Base-by-base conservation (phyloP, 2,329 filamentous ascomycete genomes). In the Neoarthrinium moseri region DNA sequence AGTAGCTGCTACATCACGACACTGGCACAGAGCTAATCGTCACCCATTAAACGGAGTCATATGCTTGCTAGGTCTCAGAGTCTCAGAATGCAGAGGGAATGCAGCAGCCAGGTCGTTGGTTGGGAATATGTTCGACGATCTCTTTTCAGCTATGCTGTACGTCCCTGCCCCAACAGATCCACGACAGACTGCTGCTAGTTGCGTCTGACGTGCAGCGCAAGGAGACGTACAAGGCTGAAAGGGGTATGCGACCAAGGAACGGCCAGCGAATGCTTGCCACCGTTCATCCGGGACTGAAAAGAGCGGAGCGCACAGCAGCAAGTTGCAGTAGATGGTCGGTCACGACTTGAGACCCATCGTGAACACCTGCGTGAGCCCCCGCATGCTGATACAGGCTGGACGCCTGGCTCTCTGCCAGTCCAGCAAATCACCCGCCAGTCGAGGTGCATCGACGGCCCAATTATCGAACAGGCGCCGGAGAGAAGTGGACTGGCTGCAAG, bases 181-280 rank as follows among this genome's bases (percentile, higher is more conserved):
- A 36, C 41, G 5, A 30, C 20, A 27, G 22, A 12, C 41, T 24
- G 41, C 18, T 34, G 41, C 18, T 34, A 23, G 17, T 49, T 43
- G 47, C 52, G 47, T 52, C 50, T 63, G 60, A 62, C 59, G 56
- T 62, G 60, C 60, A 62, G 52, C 51, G 34, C 51, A 40, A 48
- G 50, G 55, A 56, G 53, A 55, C 56, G 55, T 58, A 55, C 59
- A 60, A 61, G 59, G 59, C 59, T 63, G 59, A 60, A 62, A 57
- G 50, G 45, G 54, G 56, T 53, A 58, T 51, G 41, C 47, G 35
- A n/a, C 35, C 15, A 29, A 17, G 15, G 23, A 47, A 51, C 42
- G 53, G 51, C 50, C 47, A 48, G 50, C 12, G 3, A 40, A 22
- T 36, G 24, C 15, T 41, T 29, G 35, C 21, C 36, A 52, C 41